These are phyloP conservation scores for Neonectria magnoliae DNA, from an alignment of 2,329 filamentous ascomycete genomes.

Conservation along the genomic window DNA sequence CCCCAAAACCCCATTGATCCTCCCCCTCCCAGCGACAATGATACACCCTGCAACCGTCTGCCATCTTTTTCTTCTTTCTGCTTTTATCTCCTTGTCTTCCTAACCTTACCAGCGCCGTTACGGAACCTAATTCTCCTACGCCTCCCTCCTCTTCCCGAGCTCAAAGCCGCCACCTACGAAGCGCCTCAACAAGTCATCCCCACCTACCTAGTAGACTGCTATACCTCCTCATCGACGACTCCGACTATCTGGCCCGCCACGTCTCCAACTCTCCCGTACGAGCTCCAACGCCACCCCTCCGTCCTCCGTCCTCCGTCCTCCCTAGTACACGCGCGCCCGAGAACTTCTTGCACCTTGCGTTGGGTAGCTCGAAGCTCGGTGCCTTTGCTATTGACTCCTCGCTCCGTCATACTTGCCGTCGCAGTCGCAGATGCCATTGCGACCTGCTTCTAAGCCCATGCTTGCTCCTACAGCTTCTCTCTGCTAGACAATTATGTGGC, in stretches of 20 bases:
- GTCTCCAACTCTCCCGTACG: slow-evolving; percentile 1
- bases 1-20: slow-evolving; percentile 21
- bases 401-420: not conserved
- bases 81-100: not conserved
- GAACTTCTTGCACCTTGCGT: not conserved
- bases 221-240: not conserved
- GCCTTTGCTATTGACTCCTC: slow-evolving; percentile 4
- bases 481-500: slow-evolving; percentile 75
- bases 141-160: not conserved
- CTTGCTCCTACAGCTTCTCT: slow-evolving; percentile 38
- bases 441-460: slow-evolving; percentile 38
- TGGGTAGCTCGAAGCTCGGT: slow-evolving; percentile 4
- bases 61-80: slow-evolving; percentile 13
- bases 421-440: slow-evolving; percentile 32
- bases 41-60: slow-evolving; percentile 9
- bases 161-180: not conserved
- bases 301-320: not conserved
- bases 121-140: not conserved
- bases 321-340: slow-evolving; percentile 1
- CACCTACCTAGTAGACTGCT: too few relatives aligned
- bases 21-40: slow-evolving; percentile 15
- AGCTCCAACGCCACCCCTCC: slow-evolving; percentile 4
- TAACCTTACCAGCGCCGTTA: not conserved
- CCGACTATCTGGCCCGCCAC: slow-evolving; percentile 7
- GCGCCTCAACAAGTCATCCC: not conserved